Conservation (phyloP, 208 protist species). For the Leishmania lainsoni region DNA sequence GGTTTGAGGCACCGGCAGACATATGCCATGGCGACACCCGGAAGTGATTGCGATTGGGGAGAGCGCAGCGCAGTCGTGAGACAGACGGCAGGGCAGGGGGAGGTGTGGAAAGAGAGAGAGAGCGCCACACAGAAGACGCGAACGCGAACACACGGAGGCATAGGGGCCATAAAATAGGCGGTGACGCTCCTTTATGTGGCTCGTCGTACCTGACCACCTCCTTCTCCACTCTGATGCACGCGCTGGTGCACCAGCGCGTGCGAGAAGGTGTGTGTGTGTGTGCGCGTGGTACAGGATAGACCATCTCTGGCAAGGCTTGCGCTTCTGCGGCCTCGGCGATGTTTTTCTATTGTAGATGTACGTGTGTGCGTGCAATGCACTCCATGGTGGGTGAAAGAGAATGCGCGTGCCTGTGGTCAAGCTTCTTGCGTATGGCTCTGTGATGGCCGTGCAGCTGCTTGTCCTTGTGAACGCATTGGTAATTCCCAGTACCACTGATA, state of each 20-base stretch:
- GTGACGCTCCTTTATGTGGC: neutral
- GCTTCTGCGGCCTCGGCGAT: neutral
- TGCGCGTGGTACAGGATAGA: neutral
- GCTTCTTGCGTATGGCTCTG: neutral
- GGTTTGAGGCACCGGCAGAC: neutral
- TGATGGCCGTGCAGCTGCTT: neutral
- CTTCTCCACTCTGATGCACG: neutral
- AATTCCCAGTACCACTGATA: neutral
- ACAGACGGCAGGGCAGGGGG: neutral
- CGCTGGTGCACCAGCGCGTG: neutral
- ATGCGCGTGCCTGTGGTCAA: neutral
- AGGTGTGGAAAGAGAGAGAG: neutral
- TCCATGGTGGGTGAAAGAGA: neutral
- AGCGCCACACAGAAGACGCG: neutral
- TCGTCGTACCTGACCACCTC: neutral
- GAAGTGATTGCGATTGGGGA: neutral
- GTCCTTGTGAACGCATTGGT: neutral
- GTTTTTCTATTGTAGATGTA: neutral
- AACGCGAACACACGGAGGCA: neutral
- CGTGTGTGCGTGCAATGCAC: neutral
- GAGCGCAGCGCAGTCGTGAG: neutral
- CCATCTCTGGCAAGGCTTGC: neutral
- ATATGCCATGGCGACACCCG: neutral
- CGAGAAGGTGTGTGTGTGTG: neutral
- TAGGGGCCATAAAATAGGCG: neutral